Evolutionary conservation across 2,329 filamentous ascomycete species (phyloP), one percentile per base, ranked within the genome.

Genomic region (Paecilomyces dactylethromorphus): DNA sequence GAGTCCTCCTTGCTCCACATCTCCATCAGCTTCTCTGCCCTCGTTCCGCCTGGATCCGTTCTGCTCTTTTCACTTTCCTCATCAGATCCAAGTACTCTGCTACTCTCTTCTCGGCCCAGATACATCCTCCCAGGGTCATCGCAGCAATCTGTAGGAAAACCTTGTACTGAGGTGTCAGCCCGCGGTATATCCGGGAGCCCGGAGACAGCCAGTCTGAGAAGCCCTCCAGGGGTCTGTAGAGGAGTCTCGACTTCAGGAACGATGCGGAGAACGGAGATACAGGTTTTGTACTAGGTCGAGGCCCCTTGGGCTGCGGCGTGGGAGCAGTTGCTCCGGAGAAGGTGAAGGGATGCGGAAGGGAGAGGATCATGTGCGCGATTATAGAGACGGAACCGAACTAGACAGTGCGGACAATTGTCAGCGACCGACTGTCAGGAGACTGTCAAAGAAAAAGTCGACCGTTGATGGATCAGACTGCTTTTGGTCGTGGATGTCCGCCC

Each of bases 161-260:
- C 61, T 81, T 81, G 67, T 79, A 81, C 60, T 81, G 79, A 52
- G 76, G 70, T 13, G 79, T 81, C 59, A 81, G 64, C 5, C 75
- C 74, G 24, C 78, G 77, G 65, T 81, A 81, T 45, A 81, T 62
- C 29, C 70, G 75, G 49, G 73, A 73, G 6, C 66, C 64, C 15
- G 71, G 76, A 18, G 74, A 78, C 56, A 81, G 71, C 65, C 79
- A 79, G 24, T 74, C 71, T 0, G 79, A 82, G 65, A 83, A 79
- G 0, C 75, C 78, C 57, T 81, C 78, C 5, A 82, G 64, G 2
- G 77, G 75, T 29, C 71, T 68, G 63, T 77, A 71, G 62, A 74
- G 68, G 6, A 74, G 60, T 29, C 65, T 67, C 11, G 71, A 69
- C 29, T 68, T 69, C 15, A 73, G 60, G 50, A 65, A 67, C 5